Evolutionary conservation across 2,329 filamentous ascomycete genomes (phyloP).

Genomic region (Massarina eburnea): DNA sequence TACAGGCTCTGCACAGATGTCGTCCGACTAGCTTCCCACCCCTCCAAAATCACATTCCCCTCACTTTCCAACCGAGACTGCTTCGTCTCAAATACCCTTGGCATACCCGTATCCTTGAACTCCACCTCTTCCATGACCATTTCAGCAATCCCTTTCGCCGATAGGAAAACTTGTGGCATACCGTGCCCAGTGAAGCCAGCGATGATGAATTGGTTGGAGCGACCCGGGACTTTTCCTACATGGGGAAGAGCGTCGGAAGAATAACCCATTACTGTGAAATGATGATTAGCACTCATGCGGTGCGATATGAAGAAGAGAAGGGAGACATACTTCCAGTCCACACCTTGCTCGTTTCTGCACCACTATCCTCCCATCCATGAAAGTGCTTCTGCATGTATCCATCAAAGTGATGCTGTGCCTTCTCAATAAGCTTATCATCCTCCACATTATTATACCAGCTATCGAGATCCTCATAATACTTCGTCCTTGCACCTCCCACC

Average conservation of each 20-base stretch:
- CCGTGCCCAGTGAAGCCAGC: slow-evolving; percentile 22
- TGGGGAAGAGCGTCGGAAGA: slow-evolving; percentile 17
- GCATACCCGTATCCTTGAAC: neutral
- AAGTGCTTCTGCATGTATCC: slow-evolving; percentile 31
- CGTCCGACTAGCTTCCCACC: neutral
- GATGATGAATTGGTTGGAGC: slow-evolving; percentile 15
- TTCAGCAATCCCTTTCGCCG: slow-evolving; percentile 43
- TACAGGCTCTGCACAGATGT: no score
- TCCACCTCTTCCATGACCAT: slow-evolving; percentile 6
- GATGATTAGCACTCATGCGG: neutral
- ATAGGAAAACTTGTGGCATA: slow-evolving; percentile 28
- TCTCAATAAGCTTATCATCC: slow-evolving; percentile 23
- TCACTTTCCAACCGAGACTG: neutral
- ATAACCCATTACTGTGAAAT: slow-evolving; percentile 12
- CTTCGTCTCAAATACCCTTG: neutral
- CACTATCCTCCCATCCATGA: slow-evolving; percentile 21
- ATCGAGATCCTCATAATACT: slow-evolving; percentile 32
- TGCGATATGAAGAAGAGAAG: neutral
- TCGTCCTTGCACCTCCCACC: slow-evolving; percentile 46
- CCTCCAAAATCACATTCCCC: neutral
- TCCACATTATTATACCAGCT: slow-evolving; percentile 15
- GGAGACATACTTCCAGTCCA: slow-evolving; percentile 28
- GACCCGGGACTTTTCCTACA: slow-evolving; percentile 10
- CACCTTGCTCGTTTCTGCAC: slow-evolving; percentile 12
- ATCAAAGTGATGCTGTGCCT: slow-evolving; percentile 22